These are phyloP conservation scores for Agrocybe pediades DNA, from an alignment of 768 basidiomycete species.

Conservation along the genomic window DNA sequence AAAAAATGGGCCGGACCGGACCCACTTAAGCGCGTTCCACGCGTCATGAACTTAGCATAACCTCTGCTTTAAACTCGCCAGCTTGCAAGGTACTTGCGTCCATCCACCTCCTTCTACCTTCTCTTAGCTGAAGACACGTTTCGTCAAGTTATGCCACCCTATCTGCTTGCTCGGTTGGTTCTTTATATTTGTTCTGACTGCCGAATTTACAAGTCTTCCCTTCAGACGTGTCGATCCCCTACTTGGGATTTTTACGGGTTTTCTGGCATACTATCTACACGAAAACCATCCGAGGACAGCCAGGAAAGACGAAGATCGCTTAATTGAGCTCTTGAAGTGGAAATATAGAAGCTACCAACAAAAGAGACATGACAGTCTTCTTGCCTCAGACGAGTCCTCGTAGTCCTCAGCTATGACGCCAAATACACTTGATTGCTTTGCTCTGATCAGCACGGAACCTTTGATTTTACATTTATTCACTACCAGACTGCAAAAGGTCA, in stretches of 20 bases:
- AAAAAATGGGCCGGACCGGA: constrained; percentile 8
- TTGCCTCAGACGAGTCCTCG: constrained; percentile 45
- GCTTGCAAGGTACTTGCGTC: constrained; percentile 7
- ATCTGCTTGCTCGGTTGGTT: constrained; percentile 54
- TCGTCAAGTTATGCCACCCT: constrained; percentile 17
- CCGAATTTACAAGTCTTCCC: constrained; percentile 7
- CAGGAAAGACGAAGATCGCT: constrained; percentile 53
- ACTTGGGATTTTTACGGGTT: constrained; percentile 77
- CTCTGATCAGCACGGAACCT: background rate
- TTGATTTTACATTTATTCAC: background rate
- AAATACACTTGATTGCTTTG: background rate
- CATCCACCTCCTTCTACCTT: background rate
- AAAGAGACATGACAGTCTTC: constrained; percentile 29
- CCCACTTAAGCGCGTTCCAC: constrained; percentile 1
- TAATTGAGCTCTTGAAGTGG: constrained; percentile 62
- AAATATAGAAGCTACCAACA: constrained; percentile 57
- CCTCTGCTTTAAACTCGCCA: constrained; percentile 13
- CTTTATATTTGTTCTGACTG: background rate
- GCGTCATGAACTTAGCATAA: constrained; percentile 4
- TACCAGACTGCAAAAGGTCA: constrained; percentile 30
- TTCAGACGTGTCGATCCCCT: constrained; percentile 72
- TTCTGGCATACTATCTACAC: constrained; percentile 77
- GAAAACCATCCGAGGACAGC: constrained; percentile 80
- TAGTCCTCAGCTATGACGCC: constrained; percentile 19
- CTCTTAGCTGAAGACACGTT: background rate